Base-by-base conservation (phyloP, 1,284 basidiomycete genomes). In the Papiliotrema flavescens region DNA sequence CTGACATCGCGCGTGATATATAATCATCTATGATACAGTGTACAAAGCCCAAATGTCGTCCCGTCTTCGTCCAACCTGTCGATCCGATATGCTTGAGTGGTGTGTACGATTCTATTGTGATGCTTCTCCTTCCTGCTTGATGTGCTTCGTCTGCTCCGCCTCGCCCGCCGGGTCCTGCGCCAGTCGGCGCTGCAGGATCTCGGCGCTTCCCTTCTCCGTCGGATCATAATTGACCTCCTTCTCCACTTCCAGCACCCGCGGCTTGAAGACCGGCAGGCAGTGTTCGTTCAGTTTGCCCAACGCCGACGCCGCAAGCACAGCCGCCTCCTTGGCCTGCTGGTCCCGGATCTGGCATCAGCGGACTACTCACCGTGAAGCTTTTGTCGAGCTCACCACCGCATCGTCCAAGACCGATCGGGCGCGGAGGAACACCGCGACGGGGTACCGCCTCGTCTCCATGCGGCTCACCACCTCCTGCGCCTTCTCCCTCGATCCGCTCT, bases 401-500 rank as follows among this genome's bases (percentile, higher is more conserved):
- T 69, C 68, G 46, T 73, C 71, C 28, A 71, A 49, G 17, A 68
- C 58, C 15, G 58, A 59, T 26, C 61, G 63, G 0, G 65, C 70
- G 48, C 66, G 60, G 67, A 73, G 64, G 54, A 60, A 74, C 28
- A 75, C 73, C 1, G 71, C 71, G 19, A 66, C 58, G 22, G 73
- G 73, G 54, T 75, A 75, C n/a, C 68, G 55, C 53, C 73, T 66
- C 55, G 57, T 92, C 76, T 86, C 85, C 67, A 97, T 81, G 44
- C 90, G 81, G 50, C 84, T 81, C 19, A 96, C 79, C 0, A 98
- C 79, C 1, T 79, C 81, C n/a, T 83, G 59, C 0, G 92, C 94
- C 14, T 80, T 79, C 40, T 85, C 83, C 17, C 83, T 82, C 62
- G 91, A 82, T 9, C 91, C 90, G 48, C 82, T 83, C 17, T 84